These are phyloP conservation scores for Syzygium malaccense DNA, from an alignment of 441 rosid species.

Conservation along the genomic window DNA sequence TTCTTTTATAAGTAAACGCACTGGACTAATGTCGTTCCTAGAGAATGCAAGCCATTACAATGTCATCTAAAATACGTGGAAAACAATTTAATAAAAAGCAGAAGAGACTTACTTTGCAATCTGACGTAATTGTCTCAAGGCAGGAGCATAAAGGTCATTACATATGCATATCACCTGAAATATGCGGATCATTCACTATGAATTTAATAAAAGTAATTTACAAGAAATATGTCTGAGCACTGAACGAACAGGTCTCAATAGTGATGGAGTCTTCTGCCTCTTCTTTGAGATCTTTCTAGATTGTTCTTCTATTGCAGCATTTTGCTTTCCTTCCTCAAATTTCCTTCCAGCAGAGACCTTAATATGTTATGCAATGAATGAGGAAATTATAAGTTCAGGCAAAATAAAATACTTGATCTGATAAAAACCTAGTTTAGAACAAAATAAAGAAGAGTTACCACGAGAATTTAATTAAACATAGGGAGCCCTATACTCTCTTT, in stretches of 20 bases:
- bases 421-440: background rate
- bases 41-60: background rate
- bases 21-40: background rate
- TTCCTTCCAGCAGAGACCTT: conserved; percentile 79
- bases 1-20: background rate
- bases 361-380: conserved; percentile 7
- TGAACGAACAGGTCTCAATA: conserved; percentile 79
- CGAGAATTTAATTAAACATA: background rate
- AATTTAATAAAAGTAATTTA: background rate
- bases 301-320: conserved; percentile 37
- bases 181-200: background rate
- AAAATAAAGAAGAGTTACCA: background rate
- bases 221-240: conserved; percentile 5
- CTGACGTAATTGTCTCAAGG: conserved; percentile 87
- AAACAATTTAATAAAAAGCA: background rate
- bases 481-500: background rate
- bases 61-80: background rate
- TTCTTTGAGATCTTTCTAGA: conserved; percentile 46
- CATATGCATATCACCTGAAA: conserved; percentile 87
- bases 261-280: conserved; percentile 46
- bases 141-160: conserved; percentile 94
- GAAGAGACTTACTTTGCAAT: conserved; percentile 74
- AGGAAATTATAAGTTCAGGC: background rate
- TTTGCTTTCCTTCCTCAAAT: conserved; percentile 52
- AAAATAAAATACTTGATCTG: background rate